phyloP scores from a whole-genome alignment of 805 yeast genomes.

The Starmera caribaea region DNA sequence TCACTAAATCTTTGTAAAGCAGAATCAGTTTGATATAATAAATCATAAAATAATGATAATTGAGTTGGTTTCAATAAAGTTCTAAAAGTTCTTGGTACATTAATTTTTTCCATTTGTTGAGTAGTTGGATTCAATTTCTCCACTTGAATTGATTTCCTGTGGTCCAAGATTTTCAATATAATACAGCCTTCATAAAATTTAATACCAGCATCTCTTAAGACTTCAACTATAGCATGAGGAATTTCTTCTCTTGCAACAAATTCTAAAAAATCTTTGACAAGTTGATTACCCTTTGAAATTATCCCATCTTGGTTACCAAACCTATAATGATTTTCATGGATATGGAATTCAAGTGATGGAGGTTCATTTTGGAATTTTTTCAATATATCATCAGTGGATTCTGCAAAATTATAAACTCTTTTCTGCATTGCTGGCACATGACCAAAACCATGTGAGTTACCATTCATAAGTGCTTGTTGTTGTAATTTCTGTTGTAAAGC shows the following conservation, averaged over 20 bases:
- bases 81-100: conserved; percentile 58
- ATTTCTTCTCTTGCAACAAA: conserved; percentile 75
- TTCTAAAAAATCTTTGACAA: conserved; percentile 69
- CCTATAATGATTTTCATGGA: conserved; percentile 83
- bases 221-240: conserved; percentile 85
- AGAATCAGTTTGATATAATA: conserved; percentile 77
- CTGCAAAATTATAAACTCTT: conserved; percentile 49
- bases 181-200: conserved; percentile 85
- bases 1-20: conserved; percentile 63
- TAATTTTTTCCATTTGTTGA: conserved; percentile 6
- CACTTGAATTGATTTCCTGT: conserved; percentile 35
- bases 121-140: conserved; percentile 5
- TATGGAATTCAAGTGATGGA: conserved; percentile 81
- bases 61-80: conserved; percentile 76
- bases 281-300: conserved; percentile 70
- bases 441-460: conserved; percentile 19
- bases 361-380: conserved; percentile 69
- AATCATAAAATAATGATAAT: conserved; percentile 72
- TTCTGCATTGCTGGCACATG: conserved; percentile 19
- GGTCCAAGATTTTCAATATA: conserved; percentile 80
- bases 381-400: conserved; percentile 62
- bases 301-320: conserved; percentile 88
- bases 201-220: conserved; percentile 77
- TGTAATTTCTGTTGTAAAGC: conserved; percentile 14
- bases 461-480: conserved; percentile 20